Base-by-base conservation (phyloP, 2,329 filamentous ascomycete genomes). In the Xylariaceae sp. region DNA sequence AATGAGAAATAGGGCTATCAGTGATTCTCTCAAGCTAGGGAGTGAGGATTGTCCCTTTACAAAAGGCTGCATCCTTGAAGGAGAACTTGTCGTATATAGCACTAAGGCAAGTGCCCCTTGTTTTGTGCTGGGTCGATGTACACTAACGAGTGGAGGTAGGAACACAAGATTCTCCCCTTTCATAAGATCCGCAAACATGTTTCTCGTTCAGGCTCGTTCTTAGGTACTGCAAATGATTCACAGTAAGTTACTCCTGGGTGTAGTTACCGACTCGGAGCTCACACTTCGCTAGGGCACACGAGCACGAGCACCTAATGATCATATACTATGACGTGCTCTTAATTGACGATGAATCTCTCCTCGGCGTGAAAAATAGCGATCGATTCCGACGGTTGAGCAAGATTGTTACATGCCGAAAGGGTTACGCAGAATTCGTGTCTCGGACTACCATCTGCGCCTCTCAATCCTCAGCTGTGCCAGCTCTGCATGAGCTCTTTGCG, bases 171-270 rank as follows among this genome's bases (percentile, higher is more conserved):
- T 3, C 75, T 92, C 39, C 86, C 87, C 1, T 96, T 96, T 65
- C 86, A 95, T 65, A 90, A 91, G 66, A 88, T 96, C 58, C 83
- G 92, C 41, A 93, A 91, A 64, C 89, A 96, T 67, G 84, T 96
- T 23, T 80, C 83, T 6, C 84, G 92, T 36, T 88, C 90, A 41
- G 92, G 92, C 1, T 78, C 79, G 0, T 89, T 85, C 54, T 75
- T 96, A 51, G 87, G 89, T 1, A 87, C 83, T 0, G 79, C 84
- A 5, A 76, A 82, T 53, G 91, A 96, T 69, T 92, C 88, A 0
- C 83, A 84, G 82, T 88, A 74, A 66, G 82, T 74, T 24, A 8
- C 6, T 4, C 16, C 16, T 36, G 1, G 4, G 9, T 4, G 16
- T 17, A 19, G 19, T 19, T 9, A 17, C 16, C 8, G 2, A 4